phyloP scores from a whole-genome alignment of 768 basidiomycete species.

The Basidioascus undulatus region DNA sequence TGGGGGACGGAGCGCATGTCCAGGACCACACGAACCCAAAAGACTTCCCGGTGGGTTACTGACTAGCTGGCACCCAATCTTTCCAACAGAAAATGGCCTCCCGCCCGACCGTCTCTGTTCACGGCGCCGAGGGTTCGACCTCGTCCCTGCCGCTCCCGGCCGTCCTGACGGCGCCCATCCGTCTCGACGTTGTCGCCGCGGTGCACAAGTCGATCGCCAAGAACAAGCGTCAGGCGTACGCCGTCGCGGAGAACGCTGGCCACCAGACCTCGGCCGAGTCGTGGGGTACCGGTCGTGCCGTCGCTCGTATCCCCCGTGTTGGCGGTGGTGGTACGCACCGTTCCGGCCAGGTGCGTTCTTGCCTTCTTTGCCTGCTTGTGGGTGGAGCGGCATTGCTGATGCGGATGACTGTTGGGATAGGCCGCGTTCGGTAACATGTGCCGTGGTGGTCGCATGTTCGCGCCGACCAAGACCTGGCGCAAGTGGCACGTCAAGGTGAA shows the following conservation, averaged over 20 bases:
- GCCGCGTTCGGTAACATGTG: slow-evolving; percentile 99
- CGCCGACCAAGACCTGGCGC: slow-evolving; percentile 97
- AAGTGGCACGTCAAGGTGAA: slow-evolving; percentile 99
- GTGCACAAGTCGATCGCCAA: slow-evolving; percentile 72
- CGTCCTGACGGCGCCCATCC: slow-evolving; percentile 91
- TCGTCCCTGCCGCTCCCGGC: slow-evolving; percentile 78
- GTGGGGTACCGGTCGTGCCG: slow-evolving; percentile 99
- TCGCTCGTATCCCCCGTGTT: slow-evolving; percentile 99
- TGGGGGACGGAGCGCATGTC: too few species aligned
- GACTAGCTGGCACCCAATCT: too few species aligned
- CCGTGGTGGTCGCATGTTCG: slow-evolving; percentile 99
- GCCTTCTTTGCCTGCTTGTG: neutral
- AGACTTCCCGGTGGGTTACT: too few species aligned
- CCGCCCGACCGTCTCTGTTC: slow-evolving; percentile 72
- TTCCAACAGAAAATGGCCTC: slow-evolving; percentile 89
- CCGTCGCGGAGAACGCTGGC: slow-evolving; percentile 91
- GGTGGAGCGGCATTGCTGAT: neutral
- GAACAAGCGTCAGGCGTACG: slow-evolving; percentile 92
- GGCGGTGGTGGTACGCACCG: slow-evolving; percentile 96
- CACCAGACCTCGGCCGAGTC: slow-evolving; percentile 98
- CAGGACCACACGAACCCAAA: too few species aligned
- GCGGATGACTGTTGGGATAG: slow-evolving; percentile 19
- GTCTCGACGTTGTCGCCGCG: slow-evolving; percentile 92
- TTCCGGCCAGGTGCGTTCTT: slow-evolving; percentile 55
- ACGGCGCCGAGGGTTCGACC: slow-evolving; percentile 54